Evolutionary conservation across 164 flowering plant species (phyloP).

Genomic region (Vitis amurensis): DNA sequence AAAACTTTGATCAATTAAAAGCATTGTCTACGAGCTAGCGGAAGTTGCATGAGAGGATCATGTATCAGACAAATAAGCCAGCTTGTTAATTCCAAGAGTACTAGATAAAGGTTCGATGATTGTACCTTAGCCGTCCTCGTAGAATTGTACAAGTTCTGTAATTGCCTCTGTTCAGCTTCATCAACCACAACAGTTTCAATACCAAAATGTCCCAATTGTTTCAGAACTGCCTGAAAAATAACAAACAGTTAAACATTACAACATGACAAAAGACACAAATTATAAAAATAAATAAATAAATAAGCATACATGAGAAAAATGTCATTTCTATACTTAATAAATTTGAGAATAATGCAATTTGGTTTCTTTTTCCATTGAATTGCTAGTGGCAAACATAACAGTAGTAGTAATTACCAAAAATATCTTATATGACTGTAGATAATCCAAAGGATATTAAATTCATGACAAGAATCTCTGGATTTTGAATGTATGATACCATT

Average conservation of each 20-base stretch:
- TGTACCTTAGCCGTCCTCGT: slow-evolving; percentile 78
- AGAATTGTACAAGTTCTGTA: slow-evolving; percentile 65
- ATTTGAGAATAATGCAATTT: too few species aligned
- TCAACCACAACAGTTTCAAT: slow-evolving; percentile 46
- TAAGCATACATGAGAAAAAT: neutral
- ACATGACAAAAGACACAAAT: neutral
- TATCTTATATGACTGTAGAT: too few species aligned
- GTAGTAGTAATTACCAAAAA: too few species aligned
- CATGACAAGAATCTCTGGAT: too few species aligned
- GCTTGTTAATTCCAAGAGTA: neutral
- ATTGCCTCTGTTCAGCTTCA: slow-evolving; percentile 66
- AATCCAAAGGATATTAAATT: too few species aligned
- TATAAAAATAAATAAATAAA: neutral
- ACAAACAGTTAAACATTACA: neutral
- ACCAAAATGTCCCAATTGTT: slow-evolving; percentile 59
- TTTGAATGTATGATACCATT: too few species aligned
- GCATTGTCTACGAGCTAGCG: too few species aligned
- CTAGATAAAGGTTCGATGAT: neutral
- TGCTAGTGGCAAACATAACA: too few species aligned
- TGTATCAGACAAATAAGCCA: neutral
- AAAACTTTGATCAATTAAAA: neutral
- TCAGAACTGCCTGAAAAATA: slow-evolving; percentile 64
- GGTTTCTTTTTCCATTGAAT: too few species aligned
- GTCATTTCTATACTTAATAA: too few species aligned
- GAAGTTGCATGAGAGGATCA: neutral